Conservation (phyloP, 2,329 filamentous ascomycete genomes). For the Chalaropsis thielavioides region DNA sequence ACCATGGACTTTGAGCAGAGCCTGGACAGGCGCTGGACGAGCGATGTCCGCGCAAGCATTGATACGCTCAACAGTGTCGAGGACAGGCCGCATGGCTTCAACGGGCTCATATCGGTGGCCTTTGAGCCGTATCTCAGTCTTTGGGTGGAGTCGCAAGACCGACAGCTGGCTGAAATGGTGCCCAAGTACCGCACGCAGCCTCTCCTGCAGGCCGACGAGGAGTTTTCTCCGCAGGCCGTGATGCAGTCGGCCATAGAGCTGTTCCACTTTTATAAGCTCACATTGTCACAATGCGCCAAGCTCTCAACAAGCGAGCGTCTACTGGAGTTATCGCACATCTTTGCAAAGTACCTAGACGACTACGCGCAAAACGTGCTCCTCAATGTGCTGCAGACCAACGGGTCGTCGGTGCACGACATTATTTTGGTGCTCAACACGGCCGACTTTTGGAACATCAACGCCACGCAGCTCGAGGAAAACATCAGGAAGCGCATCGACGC, state of each 20-base stretch:
- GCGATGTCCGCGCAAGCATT: constrained; percentile 61
- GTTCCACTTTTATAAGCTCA: constrained; percentile 92
- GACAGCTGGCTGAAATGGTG: constrained; percentile 67
- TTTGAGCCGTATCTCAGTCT: constrained; percentile 95
- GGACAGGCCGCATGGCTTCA: constrained; percentile 62
- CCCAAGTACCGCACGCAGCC: constrained; percentile 77
- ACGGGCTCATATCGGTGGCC: constrained; percentile 83
- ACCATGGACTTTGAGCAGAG: constrained; percentile 94
- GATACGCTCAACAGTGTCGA: constrained; percentile 76
- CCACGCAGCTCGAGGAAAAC: constrained; percentile 84
- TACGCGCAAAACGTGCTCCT: constrained; percentile 89
- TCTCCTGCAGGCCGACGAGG: constrained; percentile 68
- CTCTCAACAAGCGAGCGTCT: constrained; percentile 81
- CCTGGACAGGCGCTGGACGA: constrained; percentile 70
- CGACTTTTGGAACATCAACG: constrained; percentile 92
- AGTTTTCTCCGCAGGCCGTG: constrained; percentile 80
- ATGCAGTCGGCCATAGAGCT: constrained; percentile 90
- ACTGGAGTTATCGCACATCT: constrained; percentile 67
- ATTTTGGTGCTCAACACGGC: constrained; percentile 88
- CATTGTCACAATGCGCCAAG: constrained; percentile 87
- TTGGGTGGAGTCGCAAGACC: constrained; percentile 95
- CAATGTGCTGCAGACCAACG: constrained; percentile 46
- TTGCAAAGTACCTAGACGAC: constrained; percentile 87
- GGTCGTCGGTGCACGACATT: constrained; percentile 54
- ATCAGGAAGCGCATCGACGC: constrained; percentile 81